phyloP scores from a whole-genome alignment of 2,329 filamentous ascomycete species.

The Herpotrichia juniperi region DNA sequence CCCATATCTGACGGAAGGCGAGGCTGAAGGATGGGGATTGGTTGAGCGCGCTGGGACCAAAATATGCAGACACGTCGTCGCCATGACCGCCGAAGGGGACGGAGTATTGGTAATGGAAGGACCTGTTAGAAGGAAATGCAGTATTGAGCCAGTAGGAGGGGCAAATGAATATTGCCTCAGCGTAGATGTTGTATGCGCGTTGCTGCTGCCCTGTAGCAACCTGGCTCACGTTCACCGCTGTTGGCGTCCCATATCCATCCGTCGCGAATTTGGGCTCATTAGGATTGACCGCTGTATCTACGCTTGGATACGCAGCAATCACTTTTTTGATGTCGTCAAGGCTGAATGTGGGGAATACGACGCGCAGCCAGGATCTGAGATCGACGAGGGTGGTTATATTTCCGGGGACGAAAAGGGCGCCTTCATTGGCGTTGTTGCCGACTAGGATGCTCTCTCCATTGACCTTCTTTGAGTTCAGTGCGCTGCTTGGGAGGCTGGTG shows the following conservation, averaged over 20 bases:
- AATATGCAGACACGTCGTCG: constrained; percentile 21
- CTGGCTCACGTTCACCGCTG: constrained; percentile 57
- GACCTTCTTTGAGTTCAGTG: constrained; percentile 43
- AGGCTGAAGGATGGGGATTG: constrained; percentile 13
- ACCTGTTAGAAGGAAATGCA: constrained; percentile 42
- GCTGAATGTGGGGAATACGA: constrained; percentile 44
- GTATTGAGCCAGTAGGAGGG: constrained; percentile 62
- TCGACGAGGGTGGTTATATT: constrained; percentile 50
- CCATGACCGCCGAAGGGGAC: constrained; percentile 25
- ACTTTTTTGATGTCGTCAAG: constrained; percentile 45
- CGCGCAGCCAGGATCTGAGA: constrained; percentile 53
- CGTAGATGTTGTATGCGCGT: constrained; percentile 58
- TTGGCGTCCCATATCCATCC: constrained; percentile 41
- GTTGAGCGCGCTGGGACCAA: constrained; percentile 22
- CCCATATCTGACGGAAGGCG: constrained; percentile 20
- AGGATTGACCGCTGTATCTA: constrained; percentile 6
- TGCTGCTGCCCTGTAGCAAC: constrained; percentile 62
- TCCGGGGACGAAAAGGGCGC: constrained; percentile 50
- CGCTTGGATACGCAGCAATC: constrained; percentile 45
- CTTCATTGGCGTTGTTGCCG: constrained; percentile 60
- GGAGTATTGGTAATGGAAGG: constrained; percentile 30
- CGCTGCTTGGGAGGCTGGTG: constrained; percentile 45
- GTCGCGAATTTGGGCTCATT: constrained; percentile 36
- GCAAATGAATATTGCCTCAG: constrained; percentile 63
- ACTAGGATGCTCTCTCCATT: constrained; percentile 48